phyloP scores from a whole-genome alignment of 202 grass and related monocot species.

The Carex sylvatica region DNA sequence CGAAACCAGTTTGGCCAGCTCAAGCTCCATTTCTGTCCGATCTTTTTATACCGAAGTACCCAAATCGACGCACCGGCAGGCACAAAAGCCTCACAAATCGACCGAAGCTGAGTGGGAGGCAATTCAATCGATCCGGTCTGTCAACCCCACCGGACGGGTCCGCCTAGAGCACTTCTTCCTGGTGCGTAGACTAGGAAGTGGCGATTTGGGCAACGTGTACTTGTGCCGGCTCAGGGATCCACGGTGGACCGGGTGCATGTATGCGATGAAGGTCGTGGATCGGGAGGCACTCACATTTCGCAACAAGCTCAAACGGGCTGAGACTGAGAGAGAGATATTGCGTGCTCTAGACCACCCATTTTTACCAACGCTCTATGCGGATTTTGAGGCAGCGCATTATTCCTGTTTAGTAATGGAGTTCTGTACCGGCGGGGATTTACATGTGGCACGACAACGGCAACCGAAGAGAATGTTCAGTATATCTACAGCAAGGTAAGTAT shows the following conservation, averaged over 20 bases:
- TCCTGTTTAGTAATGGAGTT: slow-evolving; percentile 92
- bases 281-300: slow-evolving; percentile 71
- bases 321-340: slow-evolving; percentile 83
- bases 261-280: slow-evolving; percentile 92
- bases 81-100: slow-evolving; percentile 77
- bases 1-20: slow-evolving; percentile 60
- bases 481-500: slow-evolving; percentile 48
- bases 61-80: neutral
- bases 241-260: slow-evolving; percentile 49
- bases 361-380: slow-evolving; percentile 78
- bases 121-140: slow-evolving; percentile 44
- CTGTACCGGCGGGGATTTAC: slow-evolving; percentile 77
- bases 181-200: slow-evolving; percentile 68
- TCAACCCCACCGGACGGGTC: slow-evolving; percentile 28
- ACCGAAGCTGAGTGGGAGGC: slow-evolving; percentile 89
- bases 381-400: slow-evolving; percentile 90
- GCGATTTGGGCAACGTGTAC: slow-evolving; percentile 88
- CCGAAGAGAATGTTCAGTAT: slow-evolving; percentile 51
- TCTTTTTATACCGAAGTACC: slow-evolving; percentile 32
- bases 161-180: slow-evolving; percentile 85
- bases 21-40: slow-evolving; percentile 60
- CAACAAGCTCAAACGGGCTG: slow-evolving; percentile 77
- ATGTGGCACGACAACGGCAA: slow-evolving; percentile 74
- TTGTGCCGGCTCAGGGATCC: slow-evolving; percentile 68
- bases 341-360: slow-evolving; percentile 79